Base-by-base conservation (phyloP, 202 grass and related monocot genomes). In the Panicum virgatum region DNA sequence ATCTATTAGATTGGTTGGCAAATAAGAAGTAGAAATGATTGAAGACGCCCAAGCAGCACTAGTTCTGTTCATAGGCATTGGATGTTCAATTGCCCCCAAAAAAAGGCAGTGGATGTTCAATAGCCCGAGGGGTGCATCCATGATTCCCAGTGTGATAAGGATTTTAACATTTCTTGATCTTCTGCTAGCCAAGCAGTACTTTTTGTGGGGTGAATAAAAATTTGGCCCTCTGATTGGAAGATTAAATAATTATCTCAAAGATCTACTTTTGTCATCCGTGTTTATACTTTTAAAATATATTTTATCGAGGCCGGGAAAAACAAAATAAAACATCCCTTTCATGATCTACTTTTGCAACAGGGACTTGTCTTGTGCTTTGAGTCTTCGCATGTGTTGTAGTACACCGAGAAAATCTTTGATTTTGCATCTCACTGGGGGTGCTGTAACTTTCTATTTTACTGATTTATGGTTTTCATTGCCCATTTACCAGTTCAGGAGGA, bases 391-490 rank as follows among this genome's bases (percentile, higher is more conserved):
- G 47, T 72, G 45, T 25, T 85, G 53, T 30, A 26, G 57, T 74
- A 54, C 6, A 57, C 56, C 23, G 23, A 57, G 7, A 30, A 54
- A 65, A 56, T 66, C 19, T 37, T 66, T 46, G 45, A 12, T 54
- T 53, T 36, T 70, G 30, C 62, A 75, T 54, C 15, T 19, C 25
- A 60, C 40, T 32, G 22, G 16, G 60, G 62, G 34, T 40, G 26
- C 0, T 62, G 1, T 22, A 63, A 30, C 7, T 76, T 76, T 42
- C 5, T 85, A 2, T 26, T 83, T 66, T 82, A 73, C 78, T 89
- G 44, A 89, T 66, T 77, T 66, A 47, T 65, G 51, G 47, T 83
- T 79, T 78, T 26, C 20, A 9, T 8, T 69, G 43, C 14, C n/a
- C 32, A 39, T 62, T 69, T 79, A 66, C 54, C 29, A 78, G 66